Base-by-base conservation (phyloP, 352 stramenopile genomes). In the Pythium folliculosum region DNA sequence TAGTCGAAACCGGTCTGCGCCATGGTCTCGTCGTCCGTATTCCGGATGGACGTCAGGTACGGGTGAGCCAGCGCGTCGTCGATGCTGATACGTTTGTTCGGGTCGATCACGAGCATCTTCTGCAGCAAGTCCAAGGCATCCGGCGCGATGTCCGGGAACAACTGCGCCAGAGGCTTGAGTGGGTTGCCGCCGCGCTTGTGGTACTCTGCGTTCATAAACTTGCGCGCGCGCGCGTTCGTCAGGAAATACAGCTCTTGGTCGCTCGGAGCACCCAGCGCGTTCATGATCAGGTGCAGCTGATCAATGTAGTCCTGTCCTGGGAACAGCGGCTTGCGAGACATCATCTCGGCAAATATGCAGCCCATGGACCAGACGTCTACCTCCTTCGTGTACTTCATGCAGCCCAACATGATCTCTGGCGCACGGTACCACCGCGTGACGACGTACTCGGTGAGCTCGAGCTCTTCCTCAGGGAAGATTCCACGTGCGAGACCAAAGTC, bases 261-360 rank as follows among this genome's bases (percentile, higher is more conserved):
- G 13, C 75, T 84, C 10, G 98, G 93, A 17, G 97, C 97, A 6
- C 98, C 98, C 12, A 99, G 76, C 56, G 97, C 97, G 52, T 98
- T 93, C 76, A 94, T 98, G 66, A 99, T 99, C 61, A 99, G 75
- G 65, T 98, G 98, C 10, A 99, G 78, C 85, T 99, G 84, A 72
- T 99, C 82, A 55, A 97, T 96, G 76, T 97, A 97, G 69, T 97
- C 89, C 63, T 93, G 83, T 9, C 98, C 98, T 4, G 97, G 96
- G 71, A 99, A 99, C 22, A 99, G 90, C 63, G 97, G 97, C 65
- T 99, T 99, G 50, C 97, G 85, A 8, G 86, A 89, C 64, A 99
- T 92, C 70, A 99, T 96, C 72, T 99, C 98, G 6, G 95, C 98
- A 67, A 99, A 99, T 64, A 99, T 99, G 71, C 98, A 99, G 22